These are phyloP conservation scores for Cytidiella melzeri DNA, from an alignment of 768 basidiomycete species.

Conservation along the genomic window DNA sequence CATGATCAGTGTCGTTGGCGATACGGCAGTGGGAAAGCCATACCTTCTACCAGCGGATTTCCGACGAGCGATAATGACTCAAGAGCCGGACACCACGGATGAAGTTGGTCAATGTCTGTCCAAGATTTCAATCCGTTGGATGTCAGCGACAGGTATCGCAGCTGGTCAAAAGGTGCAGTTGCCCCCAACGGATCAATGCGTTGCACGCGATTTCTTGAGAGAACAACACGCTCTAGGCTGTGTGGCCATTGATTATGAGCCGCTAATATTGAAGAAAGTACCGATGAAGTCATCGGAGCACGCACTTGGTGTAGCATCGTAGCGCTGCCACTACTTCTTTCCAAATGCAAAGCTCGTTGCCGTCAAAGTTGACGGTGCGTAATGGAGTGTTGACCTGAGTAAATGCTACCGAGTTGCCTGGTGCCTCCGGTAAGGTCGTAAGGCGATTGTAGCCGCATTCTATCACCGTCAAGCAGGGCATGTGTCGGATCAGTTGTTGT, in stretches of 20 bases:
- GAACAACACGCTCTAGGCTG: conserved; percentile 60
- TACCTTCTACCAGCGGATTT: conserved; percentile 61
- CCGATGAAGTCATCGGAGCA: neutral
- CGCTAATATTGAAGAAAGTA: neutral
- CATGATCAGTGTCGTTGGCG: neutral
- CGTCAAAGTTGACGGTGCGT: conserved; percentile 61
- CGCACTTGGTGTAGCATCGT: conserved; percentile 39
- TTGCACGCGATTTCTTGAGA: conserved; percentile 48
- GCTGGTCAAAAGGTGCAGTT: conserved; percentile 19
- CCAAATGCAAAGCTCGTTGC: conserved; percentile 61
- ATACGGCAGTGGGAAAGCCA: neutral
- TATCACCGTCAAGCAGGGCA: conserved; percentile 49
- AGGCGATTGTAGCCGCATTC: conserved; percentile 73
- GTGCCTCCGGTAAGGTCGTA: conserved; percentile 21
- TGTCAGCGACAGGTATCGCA: conserved; percentile 61
- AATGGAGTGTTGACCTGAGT: conserved; percentile 27
- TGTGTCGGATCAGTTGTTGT: conserved; percentile 37
- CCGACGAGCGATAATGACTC: conserved; percentile 52
- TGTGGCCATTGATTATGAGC: conserved; percentile 4
- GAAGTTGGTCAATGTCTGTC: conserved; percentile 58
- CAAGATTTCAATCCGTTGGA: conserved; percentile 53
- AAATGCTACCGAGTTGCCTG: neutral
- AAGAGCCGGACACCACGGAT: conserved; percentile 63
- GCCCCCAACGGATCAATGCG: conserved; percentile 37
- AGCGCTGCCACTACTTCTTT: conserved; percentile 39